A percentile compares a stretch with the other conserved stretches of the same genome.
Conservation (phyloP, 208 protist species). For the Leishmania turanica region DNA sequence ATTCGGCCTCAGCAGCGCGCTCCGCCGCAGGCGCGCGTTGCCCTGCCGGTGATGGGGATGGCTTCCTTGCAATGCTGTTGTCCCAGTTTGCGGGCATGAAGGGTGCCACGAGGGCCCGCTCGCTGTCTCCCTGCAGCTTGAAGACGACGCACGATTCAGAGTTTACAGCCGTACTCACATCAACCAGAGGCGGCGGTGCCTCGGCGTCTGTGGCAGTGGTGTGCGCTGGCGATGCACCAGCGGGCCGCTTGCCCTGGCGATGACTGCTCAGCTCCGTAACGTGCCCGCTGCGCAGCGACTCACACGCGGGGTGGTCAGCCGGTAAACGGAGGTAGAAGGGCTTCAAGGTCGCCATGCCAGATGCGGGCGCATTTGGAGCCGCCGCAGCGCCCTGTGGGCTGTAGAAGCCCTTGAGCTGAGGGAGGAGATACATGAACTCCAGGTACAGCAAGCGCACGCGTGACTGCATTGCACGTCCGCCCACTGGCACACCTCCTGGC, state of each 20-base stretch:
- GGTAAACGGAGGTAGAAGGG: constrained; percentile 21
- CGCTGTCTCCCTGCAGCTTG: constrained; percentile 5
- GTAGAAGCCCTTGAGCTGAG: constrained; percentile 36
- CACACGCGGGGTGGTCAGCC: constrained; percentile 13
- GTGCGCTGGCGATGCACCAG: neutral
- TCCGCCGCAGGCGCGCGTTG: neutral
- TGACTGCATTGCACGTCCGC: constrained; percentile 18
- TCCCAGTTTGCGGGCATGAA: constrained; percentile 36
- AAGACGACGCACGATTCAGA: constrained; percentile 11
- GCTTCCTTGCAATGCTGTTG: constrained; percentile 12
- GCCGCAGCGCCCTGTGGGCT: constrained; percentile 4
- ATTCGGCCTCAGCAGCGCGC: constrained; percentile 24
- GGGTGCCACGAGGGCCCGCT: constrained; percentile 12
- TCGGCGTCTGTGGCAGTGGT: neutral
- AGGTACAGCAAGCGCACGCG: constrained; percentile 66
- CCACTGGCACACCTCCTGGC: neutral
- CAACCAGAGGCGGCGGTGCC: neutral
- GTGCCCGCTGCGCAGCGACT: neutral
- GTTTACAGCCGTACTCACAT: neutral
- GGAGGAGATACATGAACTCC: constrained; percentile 70
- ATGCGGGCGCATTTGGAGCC: neutral
- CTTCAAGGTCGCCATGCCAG: neutral
- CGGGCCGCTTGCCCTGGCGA: neutral
- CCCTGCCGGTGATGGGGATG: neutral
- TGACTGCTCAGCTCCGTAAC: constrained; percentile 8